These are phyloP conservation scores for Aspergillus asperescens DNA, from an alignment of 495 filamentous ascomycete species.

Conservation along the genomic window DNA sequence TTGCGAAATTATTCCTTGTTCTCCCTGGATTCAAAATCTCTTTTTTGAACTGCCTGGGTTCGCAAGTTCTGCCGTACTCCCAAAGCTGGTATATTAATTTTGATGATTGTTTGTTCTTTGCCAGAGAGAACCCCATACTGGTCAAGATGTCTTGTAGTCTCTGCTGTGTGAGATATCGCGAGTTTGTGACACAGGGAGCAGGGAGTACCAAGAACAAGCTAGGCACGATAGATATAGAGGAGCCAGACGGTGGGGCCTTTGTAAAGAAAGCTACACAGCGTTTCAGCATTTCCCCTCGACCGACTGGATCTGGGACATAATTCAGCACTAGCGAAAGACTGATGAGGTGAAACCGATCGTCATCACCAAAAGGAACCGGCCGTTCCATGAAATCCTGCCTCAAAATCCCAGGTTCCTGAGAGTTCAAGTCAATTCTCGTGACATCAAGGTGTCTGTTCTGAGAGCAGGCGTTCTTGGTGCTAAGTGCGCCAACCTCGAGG, in stretches of 20 bases:
- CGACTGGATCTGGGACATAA: constrained; percentile 73
- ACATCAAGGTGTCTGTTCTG: constrained; percentile 64
- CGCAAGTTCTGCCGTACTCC: constrained; percentile 39
- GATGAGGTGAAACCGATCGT: constrained; percentile 77
- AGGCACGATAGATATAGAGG: constrained; percentile 48
- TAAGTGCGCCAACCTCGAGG: constrained; percentile 88
- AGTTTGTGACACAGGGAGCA: constrained; percentile 83
- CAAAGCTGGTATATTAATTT: constrained; percentile 91
- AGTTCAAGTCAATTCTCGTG: constrained; percentile 84
- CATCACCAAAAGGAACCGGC: constrained; percentile 57
- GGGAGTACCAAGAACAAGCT: constrained; percentile 87
- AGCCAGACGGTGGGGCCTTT: constrained; percentile 49
- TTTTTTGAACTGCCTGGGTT: constrained; percentile 54
- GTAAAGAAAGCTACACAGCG: constrained; percentile 54
- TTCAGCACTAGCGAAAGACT: constrained; percentile 95
- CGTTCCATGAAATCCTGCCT: constrained; percentile 94
- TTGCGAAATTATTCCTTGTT: constrained; percentile 82
- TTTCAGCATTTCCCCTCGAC: constrained; percentile 80
- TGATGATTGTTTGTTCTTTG: constrained; percentile 62
- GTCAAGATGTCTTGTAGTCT: constrained; percentile 67
- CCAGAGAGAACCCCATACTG: constrained; percentile 64
- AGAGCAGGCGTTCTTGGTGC: constrained; percentile 77
- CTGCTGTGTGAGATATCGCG: constrained; percentile 79
- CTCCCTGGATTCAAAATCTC: constrained; percentile 66
- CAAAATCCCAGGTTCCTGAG: constrained; percentile 70